Conservation (phyloP, 164 flowering plant species). For the Liquidambar formosana region DNA sequence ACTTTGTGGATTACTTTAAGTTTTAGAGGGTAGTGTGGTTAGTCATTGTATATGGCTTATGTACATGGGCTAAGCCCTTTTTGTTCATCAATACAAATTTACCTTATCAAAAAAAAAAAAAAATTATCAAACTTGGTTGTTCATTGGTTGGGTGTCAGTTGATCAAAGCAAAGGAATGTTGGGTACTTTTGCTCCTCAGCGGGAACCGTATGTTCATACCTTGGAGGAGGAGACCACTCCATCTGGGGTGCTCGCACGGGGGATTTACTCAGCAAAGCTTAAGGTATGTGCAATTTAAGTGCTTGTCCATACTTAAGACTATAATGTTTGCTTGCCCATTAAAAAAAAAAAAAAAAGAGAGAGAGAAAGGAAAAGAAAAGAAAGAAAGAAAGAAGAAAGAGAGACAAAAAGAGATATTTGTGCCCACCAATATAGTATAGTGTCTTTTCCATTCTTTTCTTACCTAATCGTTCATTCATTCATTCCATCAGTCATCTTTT, state of each 20-base stretch:
- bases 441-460: no score
- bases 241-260: constrained; percentile 72
- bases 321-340: background rate
- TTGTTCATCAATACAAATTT: no score
- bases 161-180: constrained; percentile 78
- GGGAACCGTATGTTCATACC: constrained; percentile 52
- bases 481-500: no score
- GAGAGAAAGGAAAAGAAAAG: background rate
- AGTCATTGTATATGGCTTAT: no score
- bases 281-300: constrained; percentile 41
- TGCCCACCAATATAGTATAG: no score
- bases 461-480: no score
- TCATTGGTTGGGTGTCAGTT: constrained; percentile 33
- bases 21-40: no score
- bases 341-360: background rate
- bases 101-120: no score
- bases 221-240: constrained; percentile 80
- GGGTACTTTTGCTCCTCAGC: constrained; percentile 82
- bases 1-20: no score
- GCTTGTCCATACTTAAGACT: background rate
- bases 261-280: constrained; percentile 63
- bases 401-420: no score
- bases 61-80: no score
- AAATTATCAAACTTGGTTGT: no score
- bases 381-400: background rate